phyloP scores from a whole-genome alignment of 148 eudicot genomes.

The Diospyros lotus region DNA sequence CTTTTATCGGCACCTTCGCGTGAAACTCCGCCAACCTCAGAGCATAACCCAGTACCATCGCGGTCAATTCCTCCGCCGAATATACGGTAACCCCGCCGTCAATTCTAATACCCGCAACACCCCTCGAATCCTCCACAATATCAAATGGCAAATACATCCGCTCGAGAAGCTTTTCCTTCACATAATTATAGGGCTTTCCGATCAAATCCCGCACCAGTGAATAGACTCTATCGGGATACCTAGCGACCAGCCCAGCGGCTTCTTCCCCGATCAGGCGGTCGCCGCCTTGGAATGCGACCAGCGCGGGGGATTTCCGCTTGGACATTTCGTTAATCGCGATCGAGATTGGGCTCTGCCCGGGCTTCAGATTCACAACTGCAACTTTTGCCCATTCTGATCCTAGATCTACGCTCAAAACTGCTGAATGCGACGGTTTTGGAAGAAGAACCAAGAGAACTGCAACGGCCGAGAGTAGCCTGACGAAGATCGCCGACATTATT shows the following conservation, averaged over 20 bases:
- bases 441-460: constrained; percentile 28
- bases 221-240: constrained; percentile 81
- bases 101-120: constrained; percentile 48
- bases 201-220: constrained; percentile 67
- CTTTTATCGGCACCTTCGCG: constrained; percentile 56
- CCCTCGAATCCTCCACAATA: constrained; percentile 44
- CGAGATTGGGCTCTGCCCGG: constrained; percentile 81
- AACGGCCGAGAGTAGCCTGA: constrained; percentile 31
- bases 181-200: constrained; percentile 42
- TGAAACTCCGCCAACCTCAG: constrained; percentile 72
- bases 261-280: constrained; percentile 83
- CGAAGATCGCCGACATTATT: constrained; percentile 21
- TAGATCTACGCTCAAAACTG: constrained; percentile 86
- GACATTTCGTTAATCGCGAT: constrained; percentile 97
- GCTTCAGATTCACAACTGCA: constrained; percentile 84
- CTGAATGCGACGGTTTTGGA: constrained; percentile 40
- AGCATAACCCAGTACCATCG: constrained; percentile 61
- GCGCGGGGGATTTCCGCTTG: constrained; percentile 76
- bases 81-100: constrained; percentile 56
- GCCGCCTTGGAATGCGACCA: constrained; percentile 64
- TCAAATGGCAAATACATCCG: constrained; percentile 55
- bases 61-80: constrained; percentile 82
- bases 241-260: constrained; percentile 65
- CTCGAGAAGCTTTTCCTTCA: constrained; percentile 24
- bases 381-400: constrained; percentile 97